Conservation (phyloP, 805 yeast species). For the Kodamaea lidongshanica region DNA sequence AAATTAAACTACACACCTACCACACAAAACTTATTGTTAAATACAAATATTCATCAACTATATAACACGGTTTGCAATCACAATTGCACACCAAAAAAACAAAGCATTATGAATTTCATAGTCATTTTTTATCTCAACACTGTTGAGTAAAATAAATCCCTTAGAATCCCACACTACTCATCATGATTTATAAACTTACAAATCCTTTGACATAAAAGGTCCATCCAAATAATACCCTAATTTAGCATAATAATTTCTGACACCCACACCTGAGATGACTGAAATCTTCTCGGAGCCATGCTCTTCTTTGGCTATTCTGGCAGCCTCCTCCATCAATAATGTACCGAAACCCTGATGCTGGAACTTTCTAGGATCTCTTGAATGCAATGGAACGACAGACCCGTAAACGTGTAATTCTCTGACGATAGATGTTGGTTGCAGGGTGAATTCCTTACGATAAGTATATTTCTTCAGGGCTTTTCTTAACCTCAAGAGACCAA, state of each 20-base stretch:
- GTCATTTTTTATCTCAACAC: too few species aligned
- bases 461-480: constrained; percentile 86
- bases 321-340: constrained; percentile 96
- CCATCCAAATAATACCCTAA: constrained; percentile 92
- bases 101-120: too few species aligned
- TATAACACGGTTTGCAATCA: too few species aligned
- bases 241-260: constrained; percentile 88
- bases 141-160: too few species aligned
- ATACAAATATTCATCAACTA: too few species aligned
- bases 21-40: too few species aligned
- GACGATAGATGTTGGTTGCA: constrained; percentile 87
- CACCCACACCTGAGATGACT: constrained; percentile 97
- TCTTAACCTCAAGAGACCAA: constrained; percentile 83
- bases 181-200: too few species aligned
- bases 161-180: too few species aligned
- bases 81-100: too few species aligned
- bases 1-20: too few species aligned
- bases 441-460: constrained; percentile 78
- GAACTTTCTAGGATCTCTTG: constrained; percentile 94
- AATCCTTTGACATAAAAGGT: constrained; percentile 84
- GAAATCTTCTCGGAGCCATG: constrained; percentile 88
- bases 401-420: constrained; percentile 97
- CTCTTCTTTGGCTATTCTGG: constrained; percentile 88
- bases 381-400: constrained; percentile 92
- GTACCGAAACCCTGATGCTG: constrained; percentile 99